Evolutionary conservation across 495 filamentous ascomycete genomes (phyloP), one percentile per base, ranked within the genome.

Genomic region (Xylaria telfairii): DNA sequence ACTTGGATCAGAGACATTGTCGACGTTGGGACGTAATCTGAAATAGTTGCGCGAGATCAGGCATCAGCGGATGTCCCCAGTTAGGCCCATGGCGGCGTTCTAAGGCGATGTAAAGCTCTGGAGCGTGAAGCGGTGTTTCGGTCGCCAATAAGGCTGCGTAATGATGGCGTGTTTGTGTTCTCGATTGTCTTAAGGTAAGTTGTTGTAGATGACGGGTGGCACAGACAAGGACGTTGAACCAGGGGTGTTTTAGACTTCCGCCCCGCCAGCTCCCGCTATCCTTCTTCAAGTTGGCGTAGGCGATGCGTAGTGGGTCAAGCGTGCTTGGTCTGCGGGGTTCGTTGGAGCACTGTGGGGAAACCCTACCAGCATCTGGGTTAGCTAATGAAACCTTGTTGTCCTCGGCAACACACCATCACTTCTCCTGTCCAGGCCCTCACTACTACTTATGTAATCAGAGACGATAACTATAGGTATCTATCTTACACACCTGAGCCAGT

Each of bases 1-100:
- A 97, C 94, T 80, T 97, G 93, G 67, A 98, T 91, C 76, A 98
- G 88, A 74, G 95, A 96, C 96, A 98, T 98, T 62, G 57, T 75
- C 47, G 17, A 34, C 21, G 24, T 3, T 10, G 26, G 66, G 49
- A 67, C 26, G 56, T 59, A 47, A 51, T 51, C 54, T 56, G 24
- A 51, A 49, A 59, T 51, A 57, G 60, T 65, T 66, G 42, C 32
- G 30, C 24, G 44, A 24, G 62, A 67, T 42, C 2, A 26, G 70
- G 37, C 47, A 68, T 69, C 47, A 53, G 32, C 34, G 28, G 32
- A 21, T 54, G 8, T 60, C 17, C 21, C 39, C 41, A 24, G 37
- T 69, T 71, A 72, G 68, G 44, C 68, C 69, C 67, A 74, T 61
- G 67, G 51, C 44, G 56, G 30, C 44, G 10, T 21, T 34, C 13